These are phyloP conservation scores for Epichloe typhina DNA, from an alignment of 2,329 filamentous ascomycete genomes.

Conservation along the genomic window DNA sequence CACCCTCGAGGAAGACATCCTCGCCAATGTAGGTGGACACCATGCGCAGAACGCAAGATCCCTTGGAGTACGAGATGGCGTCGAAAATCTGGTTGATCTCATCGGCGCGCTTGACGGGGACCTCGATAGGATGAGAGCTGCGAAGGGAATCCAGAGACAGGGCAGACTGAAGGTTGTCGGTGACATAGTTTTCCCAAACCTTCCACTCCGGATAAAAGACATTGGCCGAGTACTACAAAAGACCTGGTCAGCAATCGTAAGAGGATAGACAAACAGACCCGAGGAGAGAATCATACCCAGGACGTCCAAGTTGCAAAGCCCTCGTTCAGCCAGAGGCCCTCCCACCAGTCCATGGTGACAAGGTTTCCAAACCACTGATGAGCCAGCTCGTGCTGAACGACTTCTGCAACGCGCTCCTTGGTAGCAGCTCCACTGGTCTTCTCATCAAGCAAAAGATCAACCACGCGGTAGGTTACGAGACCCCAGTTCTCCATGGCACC, in stretches of 20 bases:
- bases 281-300: conserved; percentile 11
- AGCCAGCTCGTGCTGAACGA: conserved; percentile 91
- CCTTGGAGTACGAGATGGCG: conserved; percentile 94
- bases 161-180: conserved; percentile 80
- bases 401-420: conserved; percentile 87
- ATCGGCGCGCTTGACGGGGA: conserved; percentile 86
- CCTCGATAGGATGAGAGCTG: conserved; percentile 93
- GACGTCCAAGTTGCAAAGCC: conserved; percentile 54
- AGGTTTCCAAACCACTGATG: conserved; percentile 98
- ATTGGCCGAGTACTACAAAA: conserved; percentile 63
- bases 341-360: conserved; percentile 98
- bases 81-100: conserved; percentile 99
- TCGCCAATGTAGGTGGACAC: conserved; percentile 92
- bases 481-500: conserved; percentile 99
- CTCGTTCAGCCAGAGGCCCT: conserved; percentile 92
- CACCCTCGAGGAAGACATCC: conserved; percentile 82
- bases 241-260: neutral
- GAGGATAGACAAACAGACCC: neutral
- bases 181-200: conserved; percentile 92
- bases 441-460: conserved; percentile 72
- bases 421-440: conserved; percentile 78
- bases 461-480: conserved; percentile 84
- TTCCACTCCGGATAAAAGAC: conserved; percentile 97
- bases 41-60: conserved; percentile 91
- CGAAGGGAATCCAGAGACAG: conserved; percentile 79